Evolutionary conservation across 805 yeast species (phyloP), one percentile per base, ranked within the genome.

Genomic region (Saturnispora besseyi): DNA sequence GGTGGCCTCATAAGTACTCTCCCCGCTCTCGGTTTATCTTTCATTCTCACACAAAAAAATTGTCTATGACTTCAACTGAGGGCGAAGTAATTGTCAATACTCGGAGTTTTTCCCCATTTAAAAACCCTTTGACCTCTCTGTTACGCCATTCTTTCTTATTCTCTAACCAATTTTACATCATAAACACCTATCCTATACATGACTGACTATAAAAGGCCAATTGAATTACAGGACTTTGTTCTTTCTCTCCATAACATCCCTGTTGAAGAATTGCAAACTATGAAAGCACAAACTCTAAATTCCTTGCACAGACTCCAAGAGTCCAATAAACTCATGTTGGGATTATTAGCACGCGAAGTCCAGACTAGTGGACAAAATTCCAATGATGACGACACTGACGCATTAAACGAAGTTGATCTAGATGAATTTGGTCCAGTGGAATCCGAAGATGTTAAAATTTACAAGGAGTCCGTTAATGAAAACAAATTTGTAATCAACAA

Each of bases 381-480:
- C 18, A 46, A 56, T 10, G 32, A 43, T 8, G 52, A 51, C 34
- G 15, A 32, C 28, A 18, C 12, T 21, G 18, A 13, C 10, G 15
- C 15, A 18, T 6, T 10, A 12, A 4, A 18, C 18, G 40, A 36
- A 4, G 56, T 60, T 10, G 62, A 64, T 29, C 67, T 68, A 21
- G 66, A 64, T 10, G 70, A 69, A 30, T 81, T 77, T 56, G 58
- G 63, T 10, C 62, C 65, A 5, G 46, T 53, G 11, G 47, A 49
- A 2, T 67, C 65, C 4, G 69, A 69, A 11, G 87, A 82, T 57
- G 59, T 68, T n/a, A 61, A 65, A 13, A 58, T 84, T 13, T 83
- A 76, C 62, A 60, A 57, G 5, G 83, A 78, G n/a, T 72, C 82
- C 9, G 70, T 81, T 15, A 57, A 59, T 8, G 90, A 83, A 55